Evolutionary conservation across 176 grass and related monocot genomes (phyloP).

Genomic region (Secale cereale): DNA sequence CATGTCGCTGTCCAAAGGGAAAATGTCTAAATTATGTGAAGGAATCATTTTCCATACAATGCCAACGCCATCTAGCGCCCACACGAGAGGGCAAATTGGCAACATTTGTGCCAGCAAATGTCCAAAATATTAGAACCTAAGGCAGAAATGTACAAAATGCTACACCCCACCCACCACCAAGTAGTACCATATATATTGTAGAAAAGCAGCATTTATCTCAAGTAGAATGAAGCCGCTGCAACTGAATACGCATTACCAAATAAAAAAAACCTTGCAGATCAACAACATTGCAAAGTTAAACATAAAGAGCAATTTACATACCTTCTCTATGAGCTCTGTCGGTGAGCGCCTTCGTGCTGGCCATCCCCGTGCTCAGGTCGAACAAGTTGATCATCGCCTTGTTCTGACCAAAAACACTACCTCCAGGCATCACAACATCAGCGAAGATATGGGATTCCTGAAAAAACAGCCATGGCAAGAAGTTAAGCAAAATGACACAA

Average conservation of each 20-base stretch:
- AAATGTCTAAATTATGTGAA: constrained; percentile 20
- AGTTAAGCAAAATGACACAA: background rate
- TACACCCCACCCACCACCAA: constrained; percentile 4
- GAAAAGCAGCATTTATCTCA: constrained; percentile 15
- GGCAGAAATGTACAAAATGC: background rate
- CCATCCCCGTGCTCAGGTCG: constrained; percentile 54
- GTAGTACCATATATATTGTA: background rate
- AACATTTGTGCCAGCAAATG: constrained; percentile 16
- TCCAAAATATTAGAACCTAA: background rate
- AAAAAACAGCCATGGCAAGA: background rate
- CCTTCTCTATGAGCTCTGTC: constrained; percentile 55
- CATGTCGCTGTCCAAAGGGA: background rate
- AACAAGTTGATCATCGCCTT: constrained; percentile 63
- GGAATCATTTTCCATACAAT: background rate
- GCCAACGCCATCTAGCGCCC: background rate
- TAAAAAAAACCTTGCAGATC: background rate
- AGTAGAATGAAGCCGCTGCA: background rate
- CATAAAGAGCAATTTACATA: constrained; percentile 7
- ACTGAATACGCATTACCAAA: background rate
- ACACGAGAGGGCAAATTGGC: background rate
- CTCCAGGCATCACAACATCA: constrained; percentile 19
- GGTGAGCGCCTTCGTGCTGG: constrained; percentile 27
- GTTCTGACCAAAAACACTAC: constrained; percentile 4
- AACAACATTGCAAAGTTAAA: background rate
- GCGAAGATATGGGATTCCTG: constrained; percentile 2